Conservation (phyloP, 2,329 filamentous ascomycete genomes). For the Pseudogymnoascus sp. region DNA sequence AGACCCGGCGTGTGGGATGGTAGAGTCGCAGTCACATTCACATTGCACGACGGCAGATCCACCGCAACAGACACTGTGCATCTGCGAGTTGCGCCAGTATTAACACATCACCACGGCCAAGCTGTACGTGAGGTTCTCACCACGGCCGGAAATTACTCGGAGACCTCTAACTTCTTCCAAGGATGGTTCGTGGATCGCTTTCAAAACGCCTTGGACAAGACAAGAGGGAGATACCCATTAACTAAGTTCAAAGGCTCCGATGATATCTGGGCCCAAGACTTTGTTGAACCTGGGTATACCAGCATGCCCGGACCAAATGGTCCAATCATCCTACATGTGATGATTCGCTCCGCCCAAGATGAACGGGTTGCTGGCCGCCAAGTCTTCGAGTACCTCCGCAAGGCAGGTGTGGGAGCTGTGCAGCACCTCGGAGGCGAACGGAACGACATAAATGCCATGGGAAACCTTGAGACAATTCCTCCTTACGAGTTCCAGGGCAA, state of each 20-base stretch:
- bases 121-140: slow-evolving; percentile 24
- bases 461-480: slow-evolving; percentile 34
- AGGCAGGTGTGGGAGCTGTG: slow-evolving; percentile 27
- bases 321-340: slow-evolving; percentile 16
- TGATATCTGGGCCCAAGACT: slow-evolving; percentile 35
- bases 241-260: slow-evolving; percentile 19
- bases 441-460: slow-evolving; percentile 22
- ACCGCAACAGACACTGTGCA: slow-evolving; percentile 24
- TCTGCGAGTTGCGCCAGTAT: slow-evolving; percentile 32
- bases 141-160: slow-evolving; percentile 18
- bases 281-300: slow-evolving; percentile 32
- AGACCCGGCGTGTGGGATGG: background rate
- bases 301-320: slow-evolving; percentile 33
- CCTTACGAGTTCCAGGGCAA: slow-evolving; percentile 21
- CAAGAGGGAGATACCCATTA: background rate
- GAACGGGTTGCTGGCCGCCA: slow-evolving; percentile 25
- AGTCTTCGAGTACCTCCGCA: slow-evolving; percentile 29
- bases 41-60: background rate
- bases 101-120: slow-evolving; percentile 33
- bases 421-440: slow-evolving; percentile 21
- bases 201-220: slow-evolving; percentile 10
- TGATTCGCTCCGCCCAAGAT: slow-evolving; percentile 7
- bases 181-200: background rate
- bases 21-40: background rate
- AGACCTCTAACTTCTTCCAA: slow-evolving; percentile 8